Evolutionary conservation across 192 early-diverging fungal genomes (phyloP).

Genomic region (Coemansia umbellata): DNA sequence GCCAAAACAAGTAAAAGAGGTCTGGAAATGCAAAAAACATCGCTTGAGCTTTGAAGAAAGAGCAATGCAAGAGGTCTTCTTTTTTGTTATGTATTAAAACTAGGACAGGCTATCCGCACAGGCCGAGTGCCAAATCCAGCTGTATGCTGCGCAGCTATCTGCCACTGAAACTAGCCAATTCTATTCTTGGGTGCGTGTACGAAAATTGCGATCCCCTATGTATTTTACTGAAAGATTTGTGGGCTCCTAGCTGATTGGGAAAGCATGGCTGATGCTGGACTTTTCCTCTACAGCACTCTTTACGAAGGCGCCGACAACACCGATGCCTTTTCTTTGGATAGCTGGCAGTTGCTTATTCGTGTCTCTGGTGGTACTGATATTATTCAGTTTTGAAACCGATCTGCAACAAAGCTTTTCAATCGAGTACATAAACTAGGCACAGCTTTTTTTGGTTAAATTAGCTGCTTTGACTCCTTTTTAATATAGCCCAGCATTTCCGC

Average conservation of each 20-base stretch:
- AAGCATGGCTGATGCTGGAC: slow-evolving; percentile 77
- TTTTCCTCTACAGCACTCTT: slow-evolving; percentile 83
- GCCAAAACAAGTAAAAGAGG: too few species aligned
- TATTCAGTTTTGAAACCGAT: slow-evolving; percentile 92
- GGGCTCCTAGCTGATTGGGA: slow-evolving; percentile 90
- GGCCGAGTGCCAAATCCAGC: slow-evolving; percentile 79
- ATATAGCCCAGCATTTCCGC: too few species aligned
- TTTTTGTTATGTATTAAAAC: slow-evolving; percentile 78
- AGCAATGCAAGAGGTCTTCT: too few species aligned
- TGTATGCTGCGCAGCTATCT: slow-evolving; percentile 79
- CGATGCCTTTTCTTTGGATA: slow-evolving; percentile 46
- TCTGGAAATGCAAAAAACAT: too few species aligned
- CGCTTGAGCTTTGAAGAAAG: too few species aligned
- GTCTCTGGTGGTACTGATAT: slow-evolving; percentile 84
- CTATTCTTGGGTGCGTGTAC: slow-evolving; percentile 73
- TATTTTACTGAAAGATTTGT: slow-evolving; percentile 92
- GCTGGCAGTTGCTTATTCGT: slow-evolving; percentile 54
- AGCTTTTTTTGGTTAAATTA: too few species aligned
- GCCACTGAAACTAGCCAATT: slow-evolving; percentile 83
- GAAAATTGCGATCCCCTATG: slow-evolving; percentile 91
- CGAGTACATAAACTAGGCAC: slow-evolving; percentile 27
- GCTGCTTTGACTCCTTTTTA: too few species aligned
- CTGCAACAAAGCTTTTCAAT: slow-evolving; percentile 72
- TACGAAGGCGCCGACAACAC: slow-evolving; percentile 83
- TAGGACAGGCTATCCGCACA: slow-evolving; percentile 71